Evolutionary conservation across 192 early-diverging fungal species (phyloP).

Genomic region (Funneliformis mosseae): DNA sequence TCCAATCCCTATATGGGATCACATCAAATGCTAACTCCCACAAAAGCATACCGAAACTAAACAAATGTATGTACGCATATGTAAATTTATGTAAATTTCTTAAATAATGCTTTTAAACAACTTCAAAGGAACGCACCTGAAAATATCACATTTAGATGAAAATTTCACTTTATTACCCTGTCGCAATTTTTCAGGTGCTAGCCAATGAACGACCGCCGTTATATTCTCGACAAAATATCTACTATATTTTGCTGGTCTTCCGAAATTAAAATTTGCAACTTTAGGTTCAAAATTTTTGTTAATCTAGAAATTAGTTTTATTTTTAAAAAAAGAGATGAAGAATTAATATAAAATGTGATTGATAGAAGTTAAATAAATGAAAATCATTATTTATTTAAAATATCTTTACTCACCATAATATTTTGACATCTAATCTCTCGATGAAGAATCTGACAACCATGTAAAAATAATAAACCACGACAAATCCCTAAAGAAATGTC

Average conservation of each 20-base stretch:
- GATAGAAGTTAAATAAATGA: too few species aligned
- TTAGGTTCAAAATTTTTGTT: conserved; percentile 15
- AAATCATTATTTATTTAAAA: background rate
- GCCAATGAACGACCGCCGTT: conserved; percentile 8
- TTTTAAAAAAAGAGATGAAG: background rate
- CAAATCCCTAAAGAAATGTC: conserved; percentile 7
- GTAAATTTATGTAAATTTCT: background rate
- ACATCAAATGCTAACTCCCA: conserved; percentile 15
- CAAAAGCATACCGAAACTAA: conserved; percentile 27
- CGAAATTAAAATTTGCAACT: conserved; percentile 20
- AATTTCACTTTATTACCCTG: background rate
- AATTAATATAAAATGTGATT: background rate
- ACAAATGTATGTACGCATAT: background rate
- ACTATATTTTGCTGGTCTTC: conserved; percentile 10
- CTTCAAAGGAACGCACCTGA: background rate
- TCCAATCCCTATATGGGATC: conserved; percentile 23
- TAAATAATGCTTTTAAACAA: background rate
- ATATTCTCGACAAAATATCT: conserved; percentile 21
- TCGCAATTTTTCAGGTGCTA: conserved; percentile 24
- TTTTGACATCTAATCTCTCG: conserved; percentile 28
- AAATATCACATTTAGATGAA: conserved; percentile 30
- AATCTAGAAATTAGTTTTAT: background rate
- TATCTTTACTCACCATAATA: conserved; percentile 5
- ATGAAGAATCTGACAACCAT: conserved; percentile 8
- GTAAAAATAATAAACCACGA: conserved; percentile 18